A percentile compares a stretch with the other conserved stretches of the same genome.
Evolutionary conservation across 2,329 filamentous ascomycete species (phyloP).

Genomic region (Lecanosticta acicola): DNA sequence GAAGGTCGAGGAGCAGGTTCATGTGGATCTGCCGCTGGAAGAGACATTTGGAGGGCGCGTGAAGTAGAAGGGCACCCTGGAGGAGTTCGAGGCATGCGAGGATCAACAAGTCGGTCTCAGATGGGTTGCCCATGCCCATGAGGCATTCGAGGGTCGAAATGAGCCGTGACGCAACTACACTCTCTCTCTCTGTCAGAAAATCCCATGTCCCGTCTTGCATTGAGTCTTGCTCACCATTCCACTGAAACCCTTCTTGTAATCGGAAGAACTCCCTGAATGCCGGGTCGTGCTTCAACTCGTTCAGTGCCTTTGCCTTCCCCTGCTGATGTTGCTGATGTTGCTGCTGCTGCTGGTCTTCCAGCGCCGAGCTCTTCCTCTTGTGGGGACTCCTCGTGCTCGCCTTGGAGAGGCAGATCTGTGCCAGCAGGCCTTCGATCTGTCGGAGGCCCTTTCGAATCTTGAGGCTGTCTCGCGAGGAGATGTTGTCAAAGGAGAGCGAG

Average conservation of each 20-base stretch:
- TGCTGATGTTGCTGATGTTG: slow-evolving; percentile 24
- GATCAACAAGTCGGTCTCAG: slow-evolving; percentile 82
- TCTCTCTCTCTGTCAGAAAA: too few relatives aligned
- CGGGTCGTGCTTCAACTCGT: slow-evolving; percentile 69
- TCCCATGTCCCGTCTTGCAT: too few relatives aligned
- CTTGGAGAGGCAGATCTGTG: slow-evolving; percentile 80
- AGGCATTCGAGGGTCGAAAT: slow-evolving; percentile 81
- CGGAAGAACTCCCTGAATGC: slow-evolving; percentile 96
- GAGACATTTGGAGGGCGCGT: slow-evolving; percentile 80
- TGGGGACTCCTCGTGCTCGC: slow-evolving; percentile 30
- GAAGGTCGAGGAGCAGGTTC: slow-evolving; percentile 92
- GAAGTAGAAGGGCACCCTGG: slow-evolving; percentile 80
- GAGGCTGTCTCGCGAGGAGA: slow-evolving; percentile 81
- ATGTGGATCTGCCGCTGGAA: slow-evolving; percentile 89
- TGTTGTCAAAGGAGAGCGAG: slow-evolving; percentile 90
- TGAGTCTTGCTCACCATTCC: too few relatives aligned
- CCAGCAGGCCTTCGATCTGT: slow-evolving; percentile 88
- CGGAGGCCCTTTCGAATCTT: slow-evolving; percentile 92
- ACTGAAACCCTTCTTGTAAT: slow-evolving; percentile 93
- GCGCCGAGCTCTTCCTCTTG: slow-evolving; percentile 37
- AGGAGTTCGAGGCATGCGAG: slow-evolving; percentile 81
- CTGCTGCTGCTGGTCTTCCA: slow-evolving; percentile 24
- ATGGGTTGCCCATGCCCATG: slow-evolving; percentile 73
- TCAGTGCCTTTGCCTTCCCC: slow-evolving; percentile 53
- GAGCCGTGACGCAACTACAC: slow-evolving; percentile 69